Evolutionary conservation across 257 asterid species (phyloP).

Genomic region (Fraxinus pennsylvanica): DNA sequence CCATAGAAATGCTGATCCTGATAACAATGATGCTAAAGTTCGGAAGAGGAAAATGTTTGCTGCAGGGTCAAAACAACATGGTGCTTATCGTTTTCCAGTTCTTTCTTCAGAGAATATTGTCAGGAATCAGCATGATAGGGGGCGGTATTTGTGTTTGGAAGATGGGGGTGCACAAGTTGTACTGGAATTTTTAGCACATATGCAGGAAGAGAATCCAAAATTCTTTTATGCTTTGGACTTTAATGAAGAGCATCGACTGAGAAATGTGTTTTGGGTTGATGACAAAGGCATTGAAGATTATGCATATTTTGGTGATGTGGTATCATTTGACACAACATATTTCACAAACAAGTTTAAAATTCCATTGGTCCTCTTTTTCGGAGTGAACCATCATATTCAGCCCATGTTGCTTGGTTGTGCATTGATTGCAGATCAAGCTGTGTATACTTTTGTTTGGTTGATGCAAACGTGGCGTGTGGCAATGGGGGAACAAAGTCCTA

Average conservation of each 20-base stretch:
- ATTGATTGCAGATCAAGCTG: conserved; percentile 77
- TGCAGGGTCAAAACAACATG: conserved; percentile 46
- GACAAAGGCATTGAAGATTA: conserved; percentile 80
- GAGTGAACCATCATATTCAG: conserved; percentile 85
- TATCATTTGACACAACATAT: conserved; percentile 69
- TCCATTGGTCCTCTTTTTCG: conserved; percentile 78
- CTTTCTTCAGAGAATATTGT: conserved; percentile 56
- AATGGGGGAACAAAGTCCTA: conserved; percentile 78
- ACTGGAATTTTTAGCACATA: conserved; percentile 63
- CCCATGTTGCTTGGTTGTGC: conserved; percentile 87
- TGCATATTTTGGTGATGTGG: conserved; percentile 65
- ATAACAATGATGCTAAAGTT: conserved; percentile 50
- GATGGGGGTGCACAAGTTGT: conserved; percentile 75
- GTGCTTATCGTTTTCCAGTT: conserved; percentile 57
- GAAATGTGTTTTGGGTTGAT: conserved; percentile 96
- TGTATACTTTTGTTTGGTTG: conserved; percentile 74
- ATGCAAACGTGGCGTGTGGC: conserved; percentile 83
- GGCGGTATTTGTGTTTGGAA: conserved; percentile 74
- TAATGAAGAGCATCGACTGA: conserved; percentile 78
- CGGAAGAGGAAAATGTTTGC: conserved; percentile 62
- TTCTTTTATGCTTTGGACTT: conserved; percentile 78
- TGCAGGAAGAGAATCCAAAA: conserved; percentile 82
- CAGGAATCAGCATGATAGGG: conserved; percentile 80
- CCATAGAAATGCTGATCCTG: conserved; percentile 65
- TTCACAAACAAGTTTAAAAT: conserved; percentile 61